phyloP scores from a whole-genome alignment of 139 green algal species.

The Asterochloris sp. region DNA sequence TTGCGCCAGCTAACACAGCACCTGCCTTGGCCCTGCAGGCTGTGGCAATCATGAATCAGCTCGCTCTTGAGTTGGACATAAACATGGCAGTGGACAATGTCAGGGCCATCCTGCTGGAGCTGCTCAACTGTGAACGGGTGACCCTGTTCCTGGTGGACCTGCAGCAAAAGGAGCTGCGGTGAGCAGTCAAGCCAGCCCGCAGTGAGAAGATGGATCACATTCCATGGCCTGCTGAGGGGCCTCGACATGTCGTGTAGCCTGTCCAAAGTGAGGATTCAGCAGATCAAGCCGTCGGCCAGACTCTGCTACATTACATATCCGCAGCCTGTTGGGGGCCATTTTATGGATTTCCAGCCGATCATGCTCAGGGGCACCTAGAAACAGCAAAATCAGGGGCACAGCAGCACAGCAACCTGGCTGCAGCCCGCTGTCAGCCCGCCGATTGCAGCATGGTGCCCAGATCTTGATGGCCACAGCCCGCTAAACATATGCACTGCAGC shows the following conservation, averaged over 20 bases:
- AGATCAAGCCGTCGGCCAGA: too few relatives aligned
- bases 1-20: background rate
- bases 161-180: conserved; percentile 46
- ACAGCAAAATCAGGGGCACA: too few relatives aligned
- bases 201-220: background rate
- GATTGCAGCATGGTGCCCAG: too few relatives aligned
- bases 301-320: too few relatives aligned
- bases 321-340: too few relatives aligned
- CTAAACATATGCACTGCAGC: too few relatives aligned
- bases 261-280: background rate
- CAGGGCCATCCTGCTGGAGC: conserved; percentile 47
- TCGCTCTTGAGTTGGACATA: conserved; percentile 55
- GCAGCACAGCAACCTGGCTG: too few relatives aligned
- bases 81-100: conserved; percentile 48
- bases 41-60: conserved; percentile 51
- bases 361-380: too few relatives aligned
- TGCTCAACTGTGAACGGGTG: conserved; percentile 59
- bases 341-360: too few relatives aligned
- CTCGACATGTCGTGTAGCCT: background rate
- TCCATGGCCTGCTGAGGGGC: background rate
- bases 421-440: too few relatives aligned
- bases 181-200: background rate
- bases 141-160: conserved; percentile 61
- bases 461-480: too few relatives aligned
- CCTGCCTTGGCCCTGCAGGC: conserved; percentile 27